These are phyloP conservation scores for Seiridium unicorne DNA, from an alignment of 2,329 filamentous ascomycete genomes.

Conservation along the genomic window DNA sequence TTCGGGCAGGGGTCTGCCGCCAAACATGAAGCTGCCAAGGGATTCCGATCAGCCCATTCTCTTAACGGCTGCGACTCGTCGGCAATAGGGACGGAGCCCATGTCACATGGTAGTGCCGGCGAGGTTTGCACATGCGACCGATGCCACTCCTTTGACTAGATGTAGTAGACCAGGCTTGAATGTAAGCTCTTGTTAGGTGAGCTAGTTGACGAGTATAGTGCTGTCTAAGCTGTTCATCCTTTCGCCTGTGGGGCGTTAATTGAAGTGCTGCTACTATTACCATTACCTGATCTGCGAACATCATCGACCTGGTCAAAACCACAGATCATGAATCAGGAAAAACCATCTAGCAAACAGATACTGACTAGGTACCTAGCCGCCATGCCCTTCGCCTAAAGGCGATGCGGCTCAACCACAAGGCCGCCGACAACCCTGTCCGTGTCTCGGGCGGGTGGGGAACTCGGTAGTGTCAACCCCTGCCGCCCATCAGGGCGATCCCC, in stretches of 20 bases:
- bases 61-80: neutral
- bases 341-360: neutral
- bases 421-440: neutral
- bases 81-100: neutral
- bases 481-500: slow-evolving; percentile 5
- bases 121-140: neutral
- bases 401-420: neutral
- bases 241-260: too few relatives aligned
- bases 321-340: neutral
- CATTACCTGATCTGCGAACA: too few relatives aligned
- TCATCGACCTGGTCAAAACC: neutral
- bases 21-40: slow-evolving; percentile 2
- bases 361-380: neutral
- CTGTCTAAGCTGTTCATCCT: too few relatives aligned
- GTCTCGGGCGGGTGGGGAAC: slow-evolving; percentile 1
- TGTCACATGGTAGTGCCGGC: neutral
- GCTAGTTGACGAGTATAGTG: too few relatives aligned
- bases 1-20: neutral
- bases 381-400: neutral
- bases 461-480: slow-evolving; percentile 1
- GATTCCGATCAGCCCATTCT: neutral
- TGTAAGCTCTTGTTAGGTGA: too few relatives aligned
- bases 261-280: too few relatives aligned
- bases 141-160: neutral
- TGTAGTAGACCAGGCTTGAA: neutral